A percentile compares a stretch with the other conserved stretches of the same genome.
Conservation (phyloP, 2,329 filamentous ascomycete species). For the Botryotinia narcissicola region DNA sequence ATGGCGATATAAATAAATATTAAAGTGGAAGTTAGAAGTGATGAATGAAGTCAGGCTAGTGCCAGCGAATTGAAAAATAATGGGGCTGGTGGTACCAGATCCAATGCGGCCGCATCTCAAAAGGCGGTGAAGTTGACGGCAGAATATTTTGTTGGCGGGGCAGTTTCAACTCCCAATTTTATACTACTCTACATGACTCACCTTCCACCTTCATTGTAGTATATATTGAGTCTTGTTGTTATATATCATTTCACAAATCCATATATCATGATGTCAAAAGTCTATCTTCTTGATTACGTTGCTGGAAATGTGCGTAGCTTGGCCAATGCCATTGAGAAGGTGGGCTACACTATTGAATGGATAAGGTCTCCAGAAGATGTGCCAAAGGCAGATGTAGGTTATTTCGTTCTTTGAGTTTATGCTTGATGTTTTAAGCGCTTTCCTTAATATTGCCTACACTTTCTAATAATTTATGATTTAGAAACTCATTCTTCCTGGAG, state of each 20-base stretch:
- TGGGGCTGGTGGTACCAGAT: neutral
- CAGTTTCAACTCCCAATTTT: neutral
- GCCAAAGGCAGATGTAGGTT: conserved; percentile 72
- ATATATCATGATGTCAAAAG: conserved; percentile 63
- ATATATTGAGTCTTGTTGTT: neutral
- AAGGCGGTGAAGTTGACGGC: neutral
- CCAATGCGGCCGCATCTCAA: neutral
- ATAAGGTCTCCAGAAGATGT: conserved; percentile 82
- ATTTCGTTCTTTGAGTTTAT: neutral
- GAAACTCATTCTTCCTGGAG: conserved; percentile 93
- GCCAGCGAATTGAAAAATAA: neutral
- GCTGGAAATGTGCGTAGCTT: conserved; percentile 94
- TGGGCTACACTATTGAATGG: conserved; percentile 93
- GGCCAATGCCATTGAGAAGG: conserved; percentile 95
- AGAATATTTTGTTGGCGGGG: conserved; percentile 13
- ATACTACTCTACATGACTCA: conserved; percentile 3
- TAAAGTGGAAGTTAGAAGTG: neutral
- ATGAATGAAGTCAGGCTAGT: neutral
- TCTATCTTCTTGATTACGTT: conserved; percentile 82
- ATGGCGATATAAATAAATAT: neutral
- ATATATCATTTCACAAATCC: neutral
- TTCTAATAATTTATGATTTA: conserved; percentile 40
- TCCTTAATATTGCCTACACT: neutral
- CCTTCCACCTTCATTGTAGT: neutral
- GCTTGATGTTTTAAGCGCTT: neutral